A percentile compares a stretch with the other conserved stretches of the same genome.
These are phyloP conservation scores for Phaeotremella fagi DNA, from an alignment of 768 basidiomycete genomes.

Conservation along the genomic window DNA sequence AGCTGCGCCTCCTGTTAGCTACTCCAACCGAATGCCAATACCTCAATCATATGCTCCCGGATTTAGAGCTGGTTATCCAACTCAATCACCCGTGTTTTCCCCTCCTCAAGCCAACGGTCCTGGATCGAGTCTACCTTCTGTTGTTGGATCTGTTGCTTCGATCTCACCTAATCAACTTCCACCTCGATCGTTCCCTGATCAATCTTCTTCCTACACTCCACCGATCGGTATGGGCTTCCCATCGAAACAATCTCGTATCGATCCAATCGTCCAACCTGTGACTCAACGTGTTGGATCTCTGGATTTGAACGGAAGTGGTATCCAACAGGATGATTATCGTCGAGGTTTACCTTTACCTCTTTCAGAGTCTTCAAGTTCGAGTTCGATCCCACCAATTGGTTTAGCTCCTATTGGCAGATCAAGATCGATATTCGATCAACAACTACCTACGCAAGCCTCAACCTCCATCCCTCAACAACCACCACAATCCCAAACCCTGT, in stretches of 20 bases:
- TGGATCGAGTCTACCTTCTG: too few species aligned
- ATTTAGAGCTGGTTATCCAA: slow-evolving; percentile 21
- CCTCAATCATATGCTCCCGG: slow-evolving; percentile 24
- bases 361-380: slow-evolving; percentile 7
- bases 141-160: neutral
- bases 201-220: slow-evolving; percentile 30
- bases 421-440: too few species aligned
- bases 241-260: slow-evolving; percentile 26
- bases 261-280: slow-evolving; percentile 23
- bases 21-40: slow-evolving; percentile 26
- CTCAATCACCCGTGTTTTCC: slow-evolving; percentile 27
- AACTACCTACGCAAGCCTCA: too few species aligned
- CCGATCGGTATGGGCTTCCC: slow-evolving; percentile 44
- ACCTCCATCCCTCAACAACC: too few species aligned
- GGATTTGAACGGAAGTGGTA: neutral
- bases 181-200: slow-evolving; percentile 17
- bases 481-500: slow-evolving; percentile 9
- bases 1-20: too few species aligned
- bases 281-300: neutral
- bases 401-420: slow-evolving; percentile 8
- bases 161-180: slow-evolving; percentile 27
- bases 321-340: slow-evolving; percentile 1
- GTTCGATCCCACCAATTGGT: slow-evolving; percentile 14
- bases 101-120: slow-evolving; percentile 16
- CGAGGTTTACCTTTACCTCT: slow-evolving; percentile 1